phyloP scores from a whole-genome alignment of 176 grass and related monocot genomes.

The Carex kokanica region DNA sequence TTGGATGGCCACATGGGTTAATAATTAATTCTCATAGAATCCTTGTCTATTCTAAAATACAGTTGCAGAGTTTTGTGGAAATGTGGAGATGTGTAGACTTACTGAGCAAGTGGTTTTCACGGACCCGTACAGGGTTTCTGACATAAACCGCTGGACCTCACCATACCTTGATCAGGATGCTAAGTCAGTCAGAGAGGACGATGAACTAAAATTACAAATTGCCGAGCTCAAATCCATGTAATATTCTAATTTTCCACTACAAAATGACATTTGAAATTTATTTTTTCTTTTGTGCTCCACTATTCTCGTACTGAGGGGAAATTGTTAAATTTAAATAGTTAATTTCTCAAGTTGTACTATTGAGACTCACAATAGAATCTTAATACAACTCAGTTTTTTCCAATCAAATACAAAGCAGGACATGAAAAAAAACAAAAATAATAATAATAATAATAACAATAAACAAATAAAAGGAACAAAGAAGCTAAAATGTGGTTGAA shows the following conservation, averaged over 20 bases:
- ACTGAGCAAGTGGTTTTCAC: slow-evolving; percentile 92
- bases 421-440: not conserved
- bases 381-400: not conserved
- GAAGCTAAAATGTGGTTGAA: not conserved
- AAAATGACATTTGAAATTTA: not conserved
- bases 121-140: slow-evolving; percentile 69
- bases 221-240: slow-evolving; percentile 79
- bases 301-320: not conserved
- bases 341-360: not conserved
- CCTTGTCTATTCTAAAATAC: slow-evolving; percentile 25
- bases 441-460: not conserved
- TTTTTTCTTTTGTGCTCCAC: not conserved
- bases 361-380: not conserved
- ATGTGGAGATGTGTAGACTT: slow-evolving; percentile 83
- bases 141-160: slow-evolving; percentile 71
- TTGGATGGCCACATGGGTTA: not conserved
- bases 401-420: not conserved
- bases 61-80: slow-evolving; percentile 85
- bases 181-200: slow-evolving; percentile 53
- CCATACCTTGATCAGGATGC: slow-evolving; percentile 76
- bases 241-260: not conserved
- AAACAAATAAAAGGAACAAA: not conserved
- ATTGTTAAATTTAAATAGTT: not conserved
- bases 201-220: slow-evolving; percentile 62
- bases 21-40: not conserved